Base-by-base conservation (phyloP, 208 protist species). In the Acanthamoeba lenticulata region DNA sequence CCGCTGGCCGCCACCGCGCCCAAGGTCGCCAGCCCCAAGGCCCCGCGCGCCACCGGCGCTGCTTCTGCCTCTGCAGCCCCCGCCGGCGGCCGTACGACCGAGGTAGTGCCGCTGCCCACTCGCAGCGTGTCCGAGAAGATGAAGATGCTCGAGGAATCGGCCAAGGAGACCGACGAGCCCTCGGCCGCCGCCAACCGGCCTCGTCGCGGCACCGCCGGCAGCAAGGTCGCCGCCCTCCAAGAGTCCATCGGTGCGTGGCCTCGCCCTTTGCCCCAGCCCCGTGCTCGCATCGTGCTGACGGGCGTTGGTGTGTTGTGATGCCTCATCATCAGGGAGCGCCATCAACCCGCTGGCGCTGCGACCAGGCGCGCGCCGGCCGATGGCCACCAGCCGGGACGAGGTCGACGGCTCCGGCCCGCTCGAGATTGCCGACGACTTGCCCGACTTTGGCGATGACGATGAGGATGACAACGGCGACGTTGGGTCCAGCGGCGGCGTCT, bases 401-500 rank as follows among this genome's bases (percentile, higher is more conserved):
- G 36, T 34, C 13, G 27, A 29, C 67, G 67, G 67, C 29, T 27
- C 13, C 47, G 77, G 34, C 9, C 77, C 47, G 2, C 27, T 34
- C 5, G 85, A 44, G 6, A 38, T 69, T 55, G 27, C 79, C 19
- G 55, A 91, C 85, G 44, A 72, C 52, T 47, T 86, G 29, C 85
- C 55, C 7, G 85, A 91, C 55, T 69, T 91, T 91, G 85, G 34
- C 55, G 44, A 72, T 29, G 15, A 60, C 52, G 17, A 60, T 91
- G 85, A 65, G 29, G 44, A 72, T 29, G 15, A 60, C 52, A 21
- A 60, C 52, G 52, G 15, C 52, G 52, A 60, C 9, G 52, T 3
- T 24, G 52, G 27, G 52, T 9, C 52, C 52, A 21, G 15, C 52
- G 47, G 47, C 15, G 47, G 47, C 47, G 47, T 15, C 47, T 52